phyloP scores from a whole-genome alignment of 345 rosid species.

The Syzygium aromaticum region DNA sequence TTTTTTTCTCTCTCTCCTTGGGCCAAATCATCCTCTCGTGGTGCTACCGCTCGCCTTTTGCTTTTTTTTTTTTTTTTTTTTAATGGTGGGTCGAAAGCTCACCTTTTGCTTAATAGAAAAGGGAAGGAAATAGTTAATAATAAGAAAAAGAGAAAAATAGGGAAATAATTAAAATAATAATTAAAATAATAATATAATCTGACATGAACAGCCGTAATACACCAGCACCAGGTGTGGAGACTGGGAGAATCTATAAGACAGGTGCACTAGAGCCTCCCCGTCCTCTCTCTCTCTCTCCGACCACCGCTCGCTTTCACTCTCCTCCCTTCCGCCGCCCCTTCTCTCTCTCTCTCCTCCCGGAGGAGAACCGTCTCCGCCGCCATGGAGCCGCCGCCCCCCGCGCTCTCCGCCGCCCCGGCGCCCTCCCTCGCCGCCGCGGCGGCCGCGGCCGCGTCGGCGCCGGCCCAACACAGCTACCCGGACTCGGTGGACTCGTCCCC shows the following conservation, averaged over 20 bases:
- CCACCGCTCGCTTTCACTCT: background rate
- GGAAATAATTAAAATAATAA: too few species aligned
- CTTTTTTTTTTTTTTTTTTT: too few species aligned
- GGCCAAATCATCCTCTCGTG: background rate
- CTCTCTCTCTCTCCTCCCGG: conserved; percentile 7
- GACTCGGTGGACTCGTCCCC: conserved; percentile 57
- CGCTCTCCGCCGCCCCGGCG: background rate
- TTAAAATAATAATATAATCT: background rate
- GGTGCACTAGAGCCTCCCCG: background rate
- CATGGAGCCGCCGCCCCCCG: conserved; percentile 19
- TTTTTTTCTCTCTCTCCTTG: background rate
- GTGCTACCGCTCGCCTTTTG: background rate
- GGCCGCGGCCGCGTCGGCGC: background rate
- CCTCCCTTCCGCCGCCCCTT: conserved; percentile 7
- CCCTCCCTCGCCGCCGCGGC: conserved; percentile 4
- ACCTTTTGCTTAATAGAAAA: background rate
- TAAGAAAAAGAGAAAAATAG: background rate
- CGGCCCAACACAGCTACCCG: conserved; percentile 2
- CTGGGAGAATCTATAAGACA: background rate
- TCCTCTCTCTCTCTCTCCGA: background rate
- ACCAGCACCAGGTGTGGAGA: background rate
- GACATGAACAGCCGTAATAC: conserved; percentile 1
- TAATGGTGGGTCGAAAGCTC: too few species aligned
- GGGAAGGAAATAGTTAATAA: background rate
- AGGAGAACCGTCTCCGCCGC: conserved; percentile 3